Base-by-base conservation (phyloP, 1,284 basidiomycete genomes). In the Leucoagaricus sp. region DNA sequence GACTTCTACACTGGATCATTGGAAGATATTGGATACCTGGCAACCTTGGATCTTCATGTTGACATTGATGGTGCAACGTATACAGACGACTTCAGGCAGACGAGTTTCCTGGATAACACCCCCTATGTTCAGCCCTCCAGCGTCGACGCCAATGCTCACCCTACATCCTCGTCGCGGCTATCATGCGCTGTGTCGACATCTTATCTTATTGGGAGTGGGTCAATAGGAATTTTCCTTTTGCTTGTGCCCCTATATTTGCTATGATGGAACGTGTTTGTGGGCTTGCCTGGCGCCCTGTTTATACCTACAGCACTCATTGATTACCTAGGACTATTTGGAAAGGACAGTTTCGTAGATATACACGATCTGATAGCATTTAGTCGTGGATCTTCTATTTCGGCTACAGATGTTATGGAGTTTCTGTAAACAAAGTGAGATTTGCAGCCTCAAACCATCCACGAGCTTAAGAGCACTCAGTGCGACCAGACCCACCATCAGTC, bases 1-100 rank as follows among this genome's bases (percentile, higher is more conserved):
- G 67, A 67, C 28, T 74, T 75, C 60, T 76, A 75, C 53, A 65
- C 69, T 0, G 72, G 62, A 34, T 54, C 55, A 3, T 60, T 73
- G 12, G 61, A 67, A 31, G 69, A 71, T 46, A 58, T 59, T 12
- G 75, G 75, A n/a, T 65, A 69, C 52, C 73, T 75, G 56, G 53
- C 74, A 47, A 71, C 67, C 2, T 49, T 75, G 31, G 74, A 76
- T 58, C 51, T 75, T 13, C 63, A 72, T 55, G 68, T 67, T 15
- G 66, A 69, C 17, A 57, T 60, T 3, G 61, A 67, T 33, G 68
- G 67, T 8, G 69, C 60, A 38, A 68, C 65, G 1, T 72, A 70
- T 40, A 68, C 67, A 13, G 68, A 74, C 46, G 68, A 69, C 52
- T 74, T 75, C 59, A 63, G 63, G 63, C 63, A 65, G 58, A 73